phyloP scores from a whole-genome alignment of 179 eudicot genomes.

The Beta lomatogona region DNA sequence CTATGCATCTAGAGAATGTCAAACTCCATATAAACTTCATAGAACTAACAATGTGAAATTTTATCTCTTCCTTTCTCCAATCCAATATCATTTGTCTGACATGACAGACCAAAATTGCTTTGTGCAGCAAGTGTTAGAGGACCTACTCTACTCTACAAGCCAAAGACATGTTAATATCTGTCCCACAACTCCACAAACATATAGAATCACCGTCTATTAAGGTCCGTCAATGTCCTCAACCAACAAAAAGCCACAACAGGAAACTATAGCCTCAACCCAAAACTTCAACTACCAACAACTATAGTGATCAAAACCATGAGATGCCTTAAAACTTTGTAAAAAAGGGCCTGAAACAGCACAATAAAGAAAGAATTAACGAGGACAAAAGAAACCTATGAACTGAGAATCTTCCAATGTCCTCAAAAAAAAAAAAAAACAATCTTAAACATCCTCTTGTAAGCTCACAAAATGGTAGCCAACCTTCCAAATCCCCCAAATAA shows the following conservation, averaged over 20 bases:
- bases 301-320: not conserved
- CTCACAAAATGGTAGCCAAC: not conserved
- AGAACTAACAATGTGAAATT: not conserved
- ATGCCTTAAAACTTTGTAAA: not conserved
- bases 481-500: not conserved
- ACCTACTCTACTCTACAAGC: slow-evolving; percentile 3
- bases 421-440: no score
- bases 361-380: not conserved
- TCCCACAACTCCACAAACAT: not conserved
- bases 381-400: not conserved
- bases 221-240: not conserved
- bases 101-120: not conserved
- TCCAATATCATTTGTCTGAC: not conserved
- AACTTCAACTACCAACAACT: not conserved
- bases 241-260: not conserved
- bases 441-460: not conserved
- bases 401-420: not conserved
- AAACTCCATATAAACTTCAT: not conserved
- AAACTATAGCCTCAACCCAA: not conserved
- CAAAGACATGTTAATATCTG: not conserved
- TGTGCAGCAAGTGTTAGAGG: not conserved
- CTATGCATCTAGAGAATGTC: not conserved
- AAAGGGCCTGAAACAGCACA: not conserved
- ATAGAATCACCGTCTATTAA: not conserved
- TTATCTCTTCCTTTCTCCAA: not conserved